A percentile compares a stretch with the other conserved stretches of the same genome.
These are phyloP conservation scores for Phyllosticta paracitricarpa DNA, from an alignment of 2,329 filamentous ascomycete species.

Conservation along the genomic window DNA sequence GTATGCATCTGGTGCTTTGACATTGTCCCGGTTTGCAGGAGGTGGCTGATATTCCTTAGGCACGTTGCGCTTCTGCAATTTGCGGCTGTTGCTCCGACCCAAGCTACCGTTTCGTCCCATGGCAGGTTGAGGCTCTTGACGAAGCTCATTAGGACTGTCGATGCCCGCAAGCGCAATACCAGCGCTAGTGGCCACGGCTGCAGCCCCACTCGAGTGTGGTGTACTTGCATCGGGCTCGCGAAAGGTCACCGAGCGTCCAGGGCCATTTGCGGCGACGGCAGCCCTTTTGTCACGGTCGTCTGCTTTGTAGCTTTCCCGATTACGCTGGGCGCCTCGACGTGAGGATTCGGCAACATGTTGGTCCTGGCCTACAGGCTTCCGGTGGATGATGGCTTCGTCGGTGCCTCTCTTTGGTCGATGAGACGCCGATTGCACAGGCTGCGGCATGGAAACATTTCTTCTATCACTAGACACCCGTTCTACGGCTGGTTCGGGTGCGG, in stretches of 20 bases:
- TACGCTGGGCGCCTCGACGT: background rate
- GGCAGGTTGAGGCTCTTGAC: background rate
- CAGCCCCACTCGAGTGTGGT: background rate
- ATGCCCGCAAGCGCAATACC: constrained; percentile 25
- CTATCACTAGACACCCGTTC: constrained; percentile 15
- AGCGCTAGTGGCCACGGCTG: constrained; percentile 13
- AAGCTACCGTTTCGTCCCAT: constrained; percentile 13
- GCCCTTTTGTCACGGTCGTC: background rate
- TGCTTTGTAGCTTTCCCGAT: background rate
- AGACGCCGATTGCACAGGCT: constrained; percentile 11
- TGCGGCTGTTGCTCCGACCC: constrained; percentile 27
- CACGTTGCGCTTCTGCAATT: constrained; percentile 18
- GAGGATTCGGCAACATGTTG: background rate
- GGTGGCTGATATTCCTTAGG: constrained; percentile 10
- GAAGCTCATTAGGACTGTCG: constrained; percentile 14
- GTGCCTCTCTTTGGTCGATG: constrained; percentile 18
- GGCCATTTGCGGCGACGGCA: background rate
- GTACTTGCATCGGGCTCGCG: background rate
- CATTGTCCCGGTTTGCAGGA: background rate
- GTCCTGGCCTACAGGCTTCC: background rate
- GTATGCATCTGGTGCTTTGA: constrained; percentile 19
- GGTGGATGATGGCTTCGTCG: background rate
- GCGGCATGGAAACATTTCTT: constrained; percentile 26
- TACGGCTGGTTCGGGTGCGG: constrained; percentile 12
- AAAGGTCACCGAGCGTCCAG: background rate